Percentiles rank a stretch among this genome's conserved stretches.
These are phyloP conservation scores for Colletotrichum neosansevieriae DNA, from an alignment of 2,329 filamentous ascomycete genomes.

Conservation along the genomic window DNA sequence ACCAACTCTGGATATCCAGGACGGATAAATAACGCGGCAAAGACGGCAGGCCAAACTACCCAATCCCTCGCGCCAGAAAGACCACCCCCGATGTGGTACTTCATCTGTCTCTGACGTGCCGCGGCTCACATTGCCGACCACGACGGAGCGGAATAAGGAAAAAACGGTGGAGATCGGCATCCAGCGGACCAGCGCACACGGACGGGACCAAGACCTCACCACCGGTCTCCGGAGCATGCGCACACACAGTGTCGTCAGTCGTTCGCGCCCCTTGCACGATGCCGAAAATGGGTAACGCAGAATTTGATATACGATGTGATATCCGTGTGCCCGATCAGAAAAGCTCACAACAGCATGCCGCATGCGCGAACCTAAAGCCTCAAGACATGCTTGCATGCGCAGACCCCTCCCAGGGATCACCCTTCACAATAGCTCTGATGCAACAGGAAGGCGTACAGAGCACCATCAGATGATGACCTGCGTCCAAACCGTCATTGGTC, in stretches of 20 bases:
- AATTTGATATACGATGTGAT: constrained; percentile 2
- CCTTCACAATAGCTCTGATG: constrained; percentile 1
- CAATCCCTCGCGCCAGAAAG: background rate
- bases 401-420: background rate
- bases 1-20: constrained; percentile 3
- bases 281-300: background rate
- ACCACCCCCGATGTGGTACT: background rate
- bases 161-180: constrained; percentile 1
- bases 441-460: constrained; percentile 19
- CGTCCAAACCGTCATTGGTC: constrained; percentile 6
- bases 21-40: constrained; percentile 22
- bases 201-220: background rate
- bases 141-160: background rate
- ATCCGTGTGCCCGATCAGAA: constrained; percentile 17
- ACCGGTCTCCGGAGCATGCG: background rate
- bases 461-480: constrained; percentile 17
- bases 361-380: background rate
- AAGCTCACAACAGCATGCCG: constrained; percentile 4
- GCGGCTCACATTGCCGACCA: constrained; percentile 4
- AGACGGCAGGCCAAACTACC: background rate
- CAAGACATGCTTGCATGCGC: background rate
- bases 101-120: constrained; percentile 28
- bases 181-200: background rate
- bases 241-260: background rate
- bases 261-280: constrained; percentile 2